Evolutionary conservation across 2,329 filamentous ascomycete genomes (phyloP).

Genomic region (Fusarium stilboides): DNA sequence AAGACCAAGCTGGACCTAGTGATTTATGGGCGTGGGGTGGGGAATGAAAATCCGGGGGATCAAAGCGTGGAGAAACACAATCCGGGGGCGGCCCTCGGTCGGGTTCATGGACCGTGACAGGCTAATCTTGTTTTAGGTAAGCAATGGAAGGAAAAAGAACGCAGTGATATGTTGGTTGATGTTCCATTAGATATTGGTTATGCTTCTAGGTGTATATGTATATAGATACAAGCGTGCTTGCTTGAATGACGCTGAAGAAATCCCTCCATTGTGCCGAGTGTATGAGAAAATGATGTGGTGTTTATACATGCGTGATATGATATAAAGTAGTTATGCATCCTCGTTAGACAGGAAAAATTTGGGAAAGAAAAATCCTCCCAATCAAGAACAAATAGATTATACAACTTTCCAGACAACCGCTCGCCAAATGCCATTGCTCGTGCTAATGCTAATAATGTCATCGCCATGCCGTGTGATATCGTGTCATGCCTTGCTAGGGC

Average conservation of each 20-base stretch:
- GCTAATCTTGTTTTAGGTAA: conserved; percentile 13
- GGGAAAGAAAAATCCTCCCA: not conserved
- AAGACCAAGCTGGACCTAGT: not conserved
- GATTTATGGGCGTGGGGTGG: conserved; percentile 26
- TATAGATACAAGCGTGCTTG: conserved; percentile 3
- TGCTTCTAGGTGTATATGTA: conserved; percentile 33
- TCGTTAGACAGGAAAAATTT: conserved; percentile 18
- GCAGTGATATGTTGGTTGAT: not conserved
- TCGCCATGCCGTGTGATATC: conserved; percentile 29
- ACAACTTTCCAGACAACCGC: conserved; percentile 39
- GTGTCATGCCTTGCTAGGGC: conserved; percentile 23
- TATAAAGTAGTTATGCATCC: conserved; percentile 16
- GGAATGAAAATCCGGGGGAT: conserved; percentile 41
- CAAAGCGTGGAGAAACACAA: conserved; percentile 28
- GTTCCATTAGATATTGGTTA: conserved; percentile 27
- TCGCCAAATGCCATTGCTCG: conserved; percentile 34
- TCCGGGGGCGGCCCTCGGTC: conserved; percentile 23
- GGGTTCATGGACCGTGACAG: conserved; percentile 17
- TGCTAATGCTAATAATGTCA: conserved; percentile 38
- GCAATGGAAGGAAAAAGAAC: not conserved
- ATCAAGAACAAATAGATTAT: conserved; percentile 20
- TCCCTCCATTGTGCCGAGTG: conserved; percentile 9
- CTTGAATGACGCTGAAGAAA: conserved; percentile 15
- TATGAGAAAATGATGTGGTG: conserved; percentile 19
- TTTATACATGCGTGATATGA: conserved; percentile 40